Base-by-base conservation (phyloP, 73 alveolate species). In the Breviolum minutum region DNA sequence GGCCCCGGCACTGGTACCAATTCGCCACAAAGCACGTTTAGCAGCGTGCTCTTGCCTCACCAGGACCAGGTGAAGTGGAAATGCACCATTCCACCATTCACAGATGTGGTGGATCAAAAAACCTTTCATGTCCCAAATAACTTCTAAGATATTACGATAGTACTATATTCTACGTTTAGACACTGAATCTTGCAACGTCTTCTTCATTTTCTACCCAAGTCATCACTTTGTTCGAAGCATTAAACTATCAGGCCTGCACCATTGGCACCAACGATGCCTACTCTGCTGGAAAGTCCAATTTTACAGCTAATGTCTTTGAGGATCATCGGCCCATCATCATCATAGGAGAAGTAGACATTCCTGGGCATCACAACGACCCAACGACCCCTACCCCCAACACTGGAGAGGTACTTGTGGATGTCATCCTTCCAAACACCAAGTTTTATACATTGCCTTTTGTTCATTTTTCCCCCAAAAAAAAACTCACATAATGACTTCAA, bases 211-310 rank as follows among this genome's bases (percentile, higher is more conserved):
- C n/a, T n/a, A n/a, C n/a, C n/a, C n/a, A n/a, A 19, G 77, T 13
- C 77, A 14, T 19, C 77, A 19, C 26, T 68, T n/a, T n/a, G n/a
- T n/a, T n/a, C n/a, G n/a, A n/a, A n/a, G n/a, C n/a, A n/a, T n/a
- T n/a, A n/a, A n/a, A n/a, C n/a, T n/a, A 54, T 48, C 48, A 16
- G 7, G 85, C 95, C 96, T 71, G 96, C 96, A 80, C 96, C 96
- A 87, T 90, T 90, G 87, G 96, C 96, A 71, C 96, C 96, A 14
- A 90, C 96, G 26, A 90, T 90, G 87, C 96, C 96, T 62, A 90
- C 84, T 60, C 96, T 63, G 96, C 87, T 90, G 77, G 87, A 22
- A 62, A 90, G 87, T 29, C 87, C 87, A 30, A 90, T 90, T 87
- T 90, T 90, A 87, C 96, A 90, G 87, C 96, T 90, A 73, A 90